Evolutionary conservation across 371 early-diverging fungal genomes (phyloP).

Genomic region (Smittium culicis): DNA sequence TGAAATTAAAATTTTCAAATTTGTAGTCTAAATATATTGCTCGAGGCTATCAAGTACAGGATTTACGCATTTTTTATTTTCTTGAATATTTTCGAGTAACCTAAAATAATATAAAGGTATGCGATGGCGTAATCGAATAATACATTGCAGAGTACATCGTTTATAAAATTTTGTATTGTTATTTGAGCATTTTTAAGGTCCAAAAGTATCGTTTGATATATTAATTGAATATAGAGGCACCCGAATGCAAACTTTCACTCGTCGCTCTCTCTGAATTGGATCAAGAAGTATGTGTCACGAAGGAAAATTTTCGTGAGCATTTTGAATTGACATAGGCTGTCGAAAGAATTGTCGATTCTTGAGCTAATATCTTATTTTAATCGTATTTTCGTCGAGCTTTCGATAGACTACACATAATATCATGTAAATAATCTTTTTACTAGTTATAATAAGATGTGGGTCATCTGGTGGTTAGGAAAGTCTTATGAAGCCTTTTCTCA

Average conservation of each 20-base stretch:
- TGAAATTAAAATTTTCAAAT: slow-evolving; percentile 38
- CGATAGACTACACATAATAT: slow-evolving; percentile 33
- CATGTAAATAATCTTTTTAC: slow-evolving; percentile 35
- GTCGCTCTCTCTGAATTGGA: slow-evolving; percentile 19
- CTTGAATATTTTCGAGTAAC: slow-evolving; percentile 33
- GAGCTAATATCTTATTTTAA: slow-evolving; percentile 26
- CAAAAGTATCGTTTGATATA: slow-evolving; percentile 39
- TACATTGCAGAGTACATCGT: slow-evolving; percentile 21
- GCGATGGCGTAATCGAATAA: slow-evolving; percentile 29
- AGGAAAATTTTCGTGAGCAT: slow-evolving; percentile 26
- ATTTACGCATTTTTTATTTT: slow-evolving; percentile 31
- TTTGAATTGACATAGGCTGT: slow-evolving; percentile 11
- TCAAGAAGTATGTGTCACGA: slow-evolving; percentile 26
- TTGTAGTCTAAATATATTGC: slow-evolving; percentile 17
- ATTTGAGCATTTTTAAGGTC: slow-evolving; percentile 33
- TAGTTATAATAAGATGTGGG: slow-evolving; percentile 36
- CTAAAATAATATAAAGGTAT: slow-evolving; percentile 43
- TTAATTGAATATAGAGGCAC: slow-evolving; percentile 29
- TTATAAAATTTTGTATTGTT: slow-evolving; percentile 33
- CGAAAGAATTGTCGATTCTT: slow-evolving; percentile 23
- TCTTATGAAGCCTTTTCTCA: slow-evolving; percentile 11
- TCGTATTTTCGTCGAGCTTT: slow-evolving; percentile 25
- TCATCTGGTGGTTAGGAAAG: slow-evolving; percentile 28
- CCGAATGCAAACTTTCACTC: slow-evolving; percentile 38
- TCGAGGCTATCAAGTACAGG: slow-evolving; percentile 25